phyloP scores from a whole-genome alignment of 2,329 filamentous ascomycete species.

The Botryotinia globosa region DNA sequence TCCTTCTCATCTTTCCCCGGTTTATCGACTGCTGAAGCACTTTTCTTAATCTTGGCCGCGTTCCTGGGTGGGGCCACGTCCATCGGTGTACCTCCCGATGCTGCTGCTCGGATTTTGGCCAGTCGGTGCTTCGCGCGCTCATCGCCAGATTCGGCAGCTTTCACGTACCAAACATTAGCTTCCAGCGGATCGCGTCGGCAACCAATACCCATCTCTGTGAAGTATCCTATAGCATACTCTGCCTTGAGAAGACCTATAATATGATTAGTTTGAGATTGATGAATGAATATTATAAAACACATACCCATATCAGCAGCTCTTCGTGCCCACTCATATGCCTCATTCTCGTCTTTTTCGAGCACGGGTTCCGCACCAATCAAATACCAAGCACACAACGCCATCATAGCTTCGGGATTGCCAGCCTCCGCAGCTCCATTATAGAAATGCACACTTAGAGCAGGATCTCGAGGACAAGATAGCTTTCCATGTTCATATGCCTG shows the following conservation, averaged over 20 bases:
- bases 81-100: conserved; percentile 46
- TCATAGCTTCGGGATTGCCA: conserved; percentile 86
- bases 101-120: conserved; percentile 80
- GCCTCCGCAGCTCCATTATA: conserved; percentile 89
- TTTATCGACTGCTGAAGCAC: conserved; percentile 28
- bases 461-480: conserved; percentile 83
- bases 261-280: conserved; percentile 21
- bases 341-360: conserved; percentile 89
- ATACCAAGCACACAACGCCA: conserved; percentile 98
- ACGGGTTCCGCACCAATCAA: conserved; percentile 91
- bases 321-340: conserved; percentile 94
- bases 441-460: conserved; percentile 92
- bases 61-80: conserved; percentile 34
- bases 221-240: conserved; percentile 95
- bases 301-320: conserved; percentile 81
- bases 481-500: conserved; percentile 94
- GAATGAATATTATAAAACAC: conserved; percentile 38
- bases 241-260: conserved; percentile 52
- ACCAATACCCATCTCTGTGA: conserved; percentile 97
- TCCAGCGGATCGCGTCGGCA: conserved; percentile 92
- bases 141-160: conserved; percentile 87
- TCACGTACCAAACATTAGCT: conserved; percentile 98
- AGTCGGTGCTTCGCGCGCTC: conserved; percentile 85
- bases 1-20: conserved; percentile 31
- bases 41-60: conserved; percentile 36